Conservation (phyloP, 2,329 filamentous ascomycete genomes). For the Hypoxylon sp. region DNA sequence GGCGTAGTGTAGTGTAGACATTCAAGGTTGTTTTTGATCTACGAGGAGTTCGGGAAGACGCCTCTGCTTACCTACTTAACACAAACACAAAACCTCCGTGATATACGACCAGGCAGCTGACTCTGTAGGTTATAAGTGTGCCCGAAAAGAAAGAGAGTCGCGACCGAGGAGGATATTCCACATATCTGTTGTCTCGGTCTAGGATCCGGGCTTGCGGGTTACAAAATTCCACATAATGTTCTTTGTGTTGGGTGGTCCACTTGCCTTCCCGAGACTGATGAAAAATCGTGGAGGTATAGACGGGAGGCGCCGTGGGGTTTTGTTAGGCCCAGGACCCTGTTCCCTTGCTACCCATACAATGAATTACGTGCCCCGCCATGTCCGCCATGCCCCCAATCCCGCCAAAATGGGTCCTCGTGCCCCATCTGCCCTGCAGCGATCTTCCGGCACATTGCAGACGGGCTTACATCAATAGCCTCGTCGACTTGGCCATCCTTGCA, state of each 20-base stretch:
- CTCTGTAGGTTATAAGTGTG: not conserved
- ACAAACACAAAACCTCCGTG: not conserved
- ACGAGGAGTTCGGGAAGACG: not conserved
- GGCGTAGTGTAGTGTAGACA: not conserved
- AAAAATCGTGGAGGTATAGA: slow-evolving; percentile 23
- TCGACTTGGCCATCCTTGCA: slow-evolving; percentile 25
- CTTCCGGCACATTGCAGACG: slow-evolving; percentile 37
- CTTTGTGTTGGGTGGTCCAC: slow-evolving; percentile 24
- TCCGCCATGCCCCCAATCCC: slow-evolving; percentile 4
- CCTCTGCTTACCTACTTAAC: not conserved
- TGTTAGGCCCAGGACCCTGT: slow-evolving; percentile 12
- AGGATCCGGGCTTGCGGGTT: not conserved
- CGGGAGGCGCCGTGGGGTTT: slow-evolving; percentile 33
- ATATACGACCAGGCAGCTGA: not conserved
- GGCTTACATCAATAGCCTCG: slow-evolving; percentile 38
- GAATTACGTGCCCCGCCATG: slow-evolving; percentile 25
- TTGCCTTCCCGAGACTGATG: slow-evolving; percentile 26
- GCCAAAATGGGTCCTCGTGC: slow-evolving; percentile 19
- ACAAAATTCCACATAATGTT: slow-evolving; percentile 2
- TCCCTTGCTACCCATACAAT: not conserved
- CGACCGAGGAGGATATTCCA: not conserved
- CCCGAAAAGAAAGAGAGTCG: not conserved
- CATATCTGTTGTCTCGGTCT: slow-evolving; percentile 12
- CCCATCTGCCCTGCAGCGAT: slow-evolving; percentile 36
- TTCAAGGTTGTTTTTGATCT: not conserved